Evolutionary conservation across 208 protist genomes (phyloP).

Genomic region (Acanthamoeba castellanii): DNA sequence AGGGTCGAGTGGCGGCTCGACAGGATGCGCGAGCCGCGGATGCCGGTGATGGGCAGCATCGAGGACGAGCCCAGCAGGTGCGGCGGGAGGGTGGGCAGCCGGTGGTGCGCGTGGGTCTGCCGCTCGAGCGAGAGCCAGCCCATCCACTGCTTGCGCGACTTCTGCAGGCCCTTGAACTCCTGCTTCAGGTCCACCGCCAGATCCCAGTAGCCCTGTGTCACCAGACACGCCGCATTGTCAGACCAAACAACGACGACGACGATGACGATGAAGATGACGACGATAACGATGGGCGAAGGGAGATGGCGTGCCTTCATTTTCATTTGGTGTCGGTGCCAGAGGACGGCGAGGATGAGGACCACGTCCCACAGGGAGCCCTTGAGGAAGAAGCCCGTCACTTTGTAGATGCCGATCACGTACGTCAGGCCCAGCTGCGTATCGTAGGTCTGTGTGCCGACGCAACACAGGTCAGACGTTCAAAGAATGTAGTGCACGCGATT

Average conservation of each 20-base stretch:
- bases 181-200: neutral
- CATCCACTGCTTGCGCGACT: constrained; percentile 32
- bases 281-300: no score
- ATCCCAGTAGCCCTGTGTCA: constrained; percentile 26
- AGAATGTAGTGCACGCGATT: no score
- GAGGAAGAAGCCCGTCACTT: constrained; percentile 74
- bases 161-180: constrained; percentile 9
- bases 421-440: neutral
- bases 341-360: constrained; percentile 73
- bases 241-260: neutral
- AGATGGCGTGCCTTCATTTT: constrained; percentile 38
- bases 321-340: constrained; percentile 80
- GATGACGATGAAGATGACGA: no score
- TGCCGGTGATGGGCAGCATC: neutral
- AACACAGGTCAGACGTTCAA: no score
- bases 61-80: neutral
- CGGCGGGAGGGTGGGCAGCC: neutral
- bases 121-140: constrained; percentile 21
- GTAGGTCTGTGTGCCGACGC: no score
- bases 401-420: constrained; percentile 75
- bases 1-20: neutral
- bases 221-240: no score
- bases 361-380: constrained; percentile 80
- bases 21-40: no score
- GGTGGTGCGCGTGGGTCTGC: neutral